These are phyloP conservation scores for Cornus kousa DNA, from an alignment of 148 eudicot genomes.

Conservation along the genomic window DNA sequence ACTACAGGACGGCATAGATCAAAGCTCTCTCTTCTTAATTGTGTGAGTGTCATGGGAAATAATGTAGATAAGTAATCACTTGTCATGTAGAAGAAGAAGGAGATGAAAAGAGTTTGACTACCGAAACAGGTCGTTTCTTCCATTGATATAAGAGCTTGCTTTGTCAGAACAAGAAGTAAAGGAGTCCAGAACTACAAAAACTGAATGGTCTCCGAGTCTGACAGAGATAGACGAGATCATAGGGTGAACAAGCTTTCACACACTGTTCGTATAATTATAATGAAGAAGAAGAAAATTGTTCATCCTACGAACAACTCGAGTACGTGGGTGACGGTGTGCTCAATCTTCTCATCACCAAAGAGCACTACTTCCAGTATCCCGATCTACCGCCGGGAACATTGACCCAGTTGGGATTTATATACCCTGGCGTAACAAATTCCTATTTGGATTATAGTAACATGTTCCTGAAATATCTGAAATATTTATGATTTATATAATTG, in stretches of 20 bases:
- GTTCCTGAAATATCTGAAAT: too few relatives aligned
- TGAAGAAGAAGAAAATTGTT: constrained; percentile 1
- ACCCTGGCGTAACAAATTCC: too few relatives aligned
- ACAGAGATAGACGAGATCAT: constrained; percentile 21
- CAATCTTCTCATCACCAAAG: constrained; percentile 36
- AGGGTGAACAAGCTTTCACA: constrained; percentile 51
- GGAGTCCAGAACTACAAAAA: not conserved
- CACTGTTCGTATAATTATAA: constrained; percentile 27
- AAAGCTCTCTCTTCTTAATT: not conserved
- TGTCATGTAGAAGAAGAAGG: too few relatives aligned
- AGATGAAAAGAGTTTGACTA: too few relatives aligned
- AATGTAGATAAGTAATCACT: not conserved
- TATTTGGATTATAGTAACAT: too few relatives aligned
- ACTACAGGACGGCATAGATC: too few relatives aligned
- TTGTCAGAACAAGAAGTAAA: too few relatives aligned
- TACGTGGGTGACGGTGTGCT: constrained; percentile 53
- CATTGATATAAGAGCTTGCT: too few relatives aligned
- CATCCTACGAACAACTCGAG: constrained; percentile 51
- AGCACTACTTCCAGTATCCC: constrained; percentile 38
- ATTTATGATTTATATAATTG: too few relatives aligned
- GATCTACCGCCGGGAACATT: constrained; percentile 38
- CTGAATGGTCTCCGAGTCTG: constrained; percentile 12
- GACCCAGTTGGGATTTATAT: too few relatives aligned
- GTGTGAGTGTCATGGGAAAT: not conserved
- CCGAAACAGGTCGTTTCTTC: too few relatives aligned